Base-by-base conservation (phyloP, 1,284 basidiomycete species). In the Puccinia novopanici region DNA sequence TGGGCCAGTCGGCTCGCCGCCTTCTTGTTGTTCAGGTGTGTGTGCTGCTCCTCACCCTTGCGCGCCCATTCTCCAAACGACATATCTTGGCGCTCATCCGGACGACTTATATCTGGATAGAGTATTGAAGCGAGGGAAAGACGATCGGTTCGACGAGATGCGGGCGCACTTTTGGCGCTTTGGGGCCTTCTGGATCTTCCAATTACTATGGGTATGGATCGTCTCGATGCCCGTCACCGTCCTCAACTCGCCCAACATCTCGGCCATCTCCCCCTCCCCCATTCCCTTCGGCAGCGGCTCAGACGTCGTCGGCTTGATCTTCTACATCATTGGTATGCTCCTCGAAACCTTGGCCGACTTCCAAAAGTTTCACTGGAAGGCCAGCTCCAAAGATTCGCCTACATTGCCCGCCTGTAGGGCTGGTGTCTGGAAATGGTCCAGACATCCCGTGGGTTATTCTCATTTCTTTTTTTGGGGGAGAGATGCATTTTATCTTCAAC, bases 241-340 rank as follows among this genome's bases (percentile, higher is more conserved):
- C 81, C 86, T 91, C 45, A 91, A 92, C 84, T 92, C 91, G 1
- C 91, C 90, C 1, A 88, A 88, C 2, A 88, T 91, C 22, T 90
- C 89, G 0, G 89, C 89, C 80, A 22, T 34, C 0, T 24, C 85
- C 84, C 3, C 77, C 70, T 4, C 82, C 83, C 17, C 87, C 87
- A 2, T 89, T 88, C 1, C 85, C 0, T 92, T 91, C 83, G 91
- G 91, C 0, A 90, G 89, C 0, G 88, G 88, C 2, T 86, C 89
- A 65, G 92, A 93, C 84, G 90, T 92, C 59, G 89, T 89, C 12
- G 92, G 92, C 0, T 87, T 92, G 80, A 87, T 92, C 59, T 83
- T 93, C 8, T 92, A 90, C 88, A 87, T 85, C 2, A 45, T 92
- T 27, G 92, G 91, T 0, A 89, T 91, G 84, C 52, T 88, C 19